phyloP scores from a whole-genome alignment of 2,329 filamentous ascomycete genomes.

The Stachybotrys chlorohalonatus region DNA sequence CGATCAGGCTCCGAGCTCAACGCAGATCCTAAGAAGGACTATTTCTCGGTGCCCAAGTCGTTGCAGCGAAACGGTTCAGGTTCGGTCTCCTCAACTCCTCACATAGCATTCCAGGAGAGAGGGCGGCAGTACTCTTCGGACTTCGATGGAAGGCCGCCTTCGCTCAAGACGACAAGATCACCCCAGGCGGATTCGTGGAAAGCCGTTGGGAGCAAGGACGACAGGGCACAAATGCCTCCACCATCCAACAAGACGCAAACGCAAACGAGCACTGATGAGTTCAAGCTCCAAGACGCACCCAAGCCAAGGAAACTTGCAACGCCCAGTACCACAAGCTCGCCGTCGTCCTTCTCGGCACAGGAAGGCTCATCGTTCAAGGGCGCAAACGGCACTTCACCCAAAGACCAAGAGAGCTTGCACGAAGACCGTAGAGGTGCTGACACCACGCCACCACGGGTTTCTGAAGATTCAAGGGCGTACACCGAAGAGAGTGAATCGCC shows the following conservation, averaged over 20 bases:
- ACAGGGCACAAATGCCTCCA: constrained; percentile 24
- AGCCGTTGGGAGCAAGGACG: constrained; percentile 24
- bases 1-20: constrained; percentile 40
- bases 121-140: constrained; percentile 51
- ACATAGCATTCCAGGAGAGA: constrained; percentile 88
- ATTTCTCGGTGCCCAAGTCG: constrained; percentile 42
- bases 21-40: constrained; percentile 46
- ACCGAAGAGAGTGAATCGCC: constrained; percentile 32
- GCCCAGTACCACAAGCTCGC: constrained; percentile 32
- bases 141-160: constrained; percentile 35
- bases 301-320: constrained; percentile 45
- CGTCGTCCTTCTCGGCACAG: constrained; percentile 28
- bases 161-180: constrained; percentile 30
- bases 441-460: constrained; percentile 33
- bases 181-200: constrained; percentile 30
- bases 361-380: constrained; percentile 24
- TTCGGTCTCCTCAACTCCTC: constrained; percentile 58
- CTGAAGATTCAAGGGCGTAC: constrained; percentile 53
- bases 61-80: constrained; percentile 36
- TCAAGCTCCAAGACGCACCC: constrained; percentile 75
- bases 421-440: constrained; percentile 27
- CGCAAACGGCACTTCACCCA: constrained; percentile 20
- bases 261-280: constrained; percentile 43
- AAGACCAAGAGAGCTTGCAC: constrained; percentile 11
- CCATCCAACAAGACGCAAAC: constrained; percentile 21